These are phyloP conservation scores for Ustanciosporium gigantosporum DNA, from an alignment of 1,284 basidiomycete species.

Conservation along the genomic window DNA sequence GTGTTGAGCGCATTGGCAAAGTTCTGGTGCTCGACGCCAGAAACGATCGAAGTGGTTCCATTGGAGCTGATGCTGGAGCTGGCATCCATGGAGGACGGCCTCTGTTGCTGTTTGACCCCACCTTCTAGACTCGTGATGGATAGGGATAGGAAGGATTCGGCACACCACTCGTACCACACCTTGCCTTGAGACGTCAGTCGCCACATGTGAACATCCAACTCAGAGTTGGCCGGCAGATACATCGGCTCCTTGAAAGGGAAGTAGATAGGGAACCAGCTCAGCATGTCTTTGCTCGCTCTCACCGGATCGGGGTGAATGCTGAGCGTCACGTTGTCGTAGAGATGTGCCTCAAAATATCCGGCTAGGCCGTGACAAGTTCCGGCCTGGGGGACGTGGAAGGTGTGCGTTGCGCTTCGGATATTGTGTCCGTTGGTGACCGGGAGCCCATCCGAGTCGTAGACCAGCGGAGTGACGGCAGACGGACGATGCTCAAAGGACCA, in stretches of 20 bases:
- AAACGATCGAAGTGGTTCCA: constrained; percentile 4
- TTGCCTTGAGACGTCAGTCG: constrained; percentile 75
- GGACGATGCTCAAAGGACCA: constrained; percentile 89
- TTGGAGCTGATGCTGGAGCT: constrained; percentile 19
- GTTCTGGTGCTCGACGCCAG: constrained; percentile 5
- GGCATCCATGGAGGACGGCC: constrained; percentile 23
- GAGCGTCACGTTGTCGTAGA: constrained; percentile 84
- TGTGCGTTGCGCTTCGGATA: constrained; percentile 62
- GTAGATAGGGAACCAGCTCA: constrained; percentile 98
- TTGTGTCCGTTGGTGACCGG: constrained; percentile 63
- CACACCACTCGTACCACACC: constrained; percentile 99
- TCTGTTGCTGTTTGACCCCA: constrained; percentile 1
- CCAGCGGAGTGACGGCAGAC: constrained; percentile 33
- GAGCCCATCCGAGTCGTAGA: constrained; percentile 48
- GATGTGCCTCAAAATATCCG: constrained; percentile 93
- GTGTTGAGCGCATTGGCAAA: constrained; percentile 56
- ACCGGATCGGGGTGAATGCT: constrained; percentile 87
- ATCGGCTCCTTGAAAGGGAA: constrained; percentile 85
- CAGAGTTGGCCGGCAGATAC: constrained; percentile 87
- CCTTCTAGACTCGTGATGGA: constrained; percentile 13
- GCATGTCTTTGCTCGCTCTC: constrained; percentile 84
- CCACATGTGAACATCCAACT: constrained; percentile 93
- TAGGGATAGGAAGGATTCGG: constrained; percentile 79
- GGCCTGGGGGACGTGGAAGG: constrained; percentile 91
- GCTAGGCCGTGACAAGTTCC: constrained; percentile 95